Conservation (phyloP, 768 basidiomycete species). For the Glaciozyma martinii region DNA sequence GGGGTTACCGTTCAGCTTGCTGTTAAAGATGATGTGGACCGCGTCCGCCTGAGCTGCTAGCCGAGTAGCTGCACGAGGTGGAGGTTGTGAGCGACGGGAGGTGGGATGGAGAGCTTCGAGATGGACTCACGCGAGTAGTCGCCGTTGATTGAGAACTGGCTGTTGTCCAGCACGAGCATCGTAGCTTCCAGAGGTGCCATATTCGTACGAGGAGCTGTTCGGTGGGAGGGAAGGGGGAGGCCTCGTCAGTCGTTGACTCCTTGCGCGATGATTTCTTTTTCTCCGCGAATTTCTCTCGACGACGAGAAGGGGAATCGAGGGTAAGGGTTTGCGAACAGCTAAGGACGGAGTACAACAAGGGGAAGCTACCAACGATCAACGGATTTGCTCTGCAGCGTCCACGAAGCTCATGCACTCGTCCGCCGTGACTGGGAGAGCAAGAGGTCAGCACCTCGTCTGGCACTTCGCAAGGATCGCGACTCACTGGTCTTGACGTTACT, state of each 20-base stretch:
- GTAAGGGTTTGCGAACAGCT: too few species aligned
- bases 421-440: slow-evolving; percentile 12
- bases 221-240: too few species aligned
- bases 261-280: too few species aligned
- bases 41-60: slow-evolving; percentile 89
- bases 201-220: too few species aligned
- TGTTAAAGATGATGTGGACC: slow-evolving; percentile 76
- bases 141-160: slow-evolving; percentile 92
- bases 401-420: slow-evolving; percentile 29
- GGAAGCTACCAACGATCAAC: not conserved
- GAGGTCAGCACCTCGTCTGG: too few species aligned
- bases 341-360: not conserved
- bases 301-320: too few species aligned
- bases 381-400: slow-evolving; percentile 25
- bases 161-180: slow-evolving; percentile 96
- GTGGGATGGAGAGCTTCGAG: not conserved
- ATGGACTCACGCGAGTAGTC: slow-evolving; percentile 65
- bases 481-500: slow-evolving; percentile 26
- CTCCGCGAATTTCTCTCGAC: too few species aligned
- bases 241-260: too few species aligned
- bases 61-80: slow-evolving; percentile 42
- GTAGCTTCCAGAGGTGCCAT: slow-evolving; percentile 67
- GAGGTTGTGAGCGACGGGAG: not conserved
- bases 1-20: slow-evolving; percentile 91
- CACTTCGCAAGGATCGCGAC: not conserved